These are phyloP conservation scores for Cicer pinnatifidum DNA, from an alignment of 306 rosid species.

Conservation along the genomic window DNA sequence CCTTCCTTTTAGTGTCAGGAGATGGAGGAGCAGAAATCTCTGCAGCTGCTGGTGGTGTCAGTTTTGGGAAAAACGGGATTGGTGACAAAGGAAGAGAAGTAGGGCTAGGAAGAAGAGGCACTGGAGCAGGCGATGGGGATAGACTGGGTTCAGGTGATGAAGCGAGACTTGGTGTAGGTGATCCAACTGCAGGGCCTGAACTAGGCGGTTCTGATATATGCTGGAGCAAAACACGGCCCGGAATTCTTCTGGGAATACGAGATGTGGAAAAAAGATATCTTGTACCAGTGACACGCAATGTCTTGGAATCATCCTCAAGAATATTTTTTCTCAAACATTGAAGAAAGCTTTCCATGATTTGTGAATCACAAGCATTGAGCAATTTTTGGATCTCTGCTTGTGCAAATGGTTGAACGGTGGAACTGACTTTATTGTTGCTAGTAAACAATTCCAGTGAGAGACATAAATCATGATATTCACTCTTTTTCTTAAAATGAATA, in stretches of 20 bases:
- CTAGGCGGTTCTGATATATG: slow-evolving; percentile 51
- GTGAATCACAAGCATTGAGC: slow-evolving; percentile 56
- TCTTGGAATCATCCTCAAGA: slow-evolving; percentile 58
- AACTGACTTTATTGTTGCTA: slow-evolving; percentile 46
- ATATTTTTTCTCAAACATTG: slow-evolving; percentile 64
- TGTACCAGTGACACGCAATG: slow-evolving; percentile 50
- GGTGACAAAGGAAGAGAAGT: slow-evolving; percentile 25
- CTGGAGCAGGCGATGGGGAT: slow-evolving; percentile 38
- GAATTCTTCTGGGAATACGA: slow-evolving; percentile 54
- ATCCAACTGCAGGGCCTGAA: slow-evolving; percentile 43
- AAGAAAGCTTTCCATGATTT: slow-evolving; percentile 59
- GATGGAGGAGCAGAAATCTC: slow-evolving; percentile 43
- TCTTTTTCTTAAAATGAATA: slow-evolving; percentile 54
- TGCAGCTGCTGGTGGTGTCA: slow-evolving; percentile 42
- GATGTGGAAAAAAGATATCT: slow-evolving; percentile 50
- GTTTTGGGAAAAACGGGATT: slow-evolving; percentile 36
- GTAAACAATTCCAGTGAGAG: slow-evolving; percentile 48
- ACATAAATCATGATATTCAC: slow-evolving; percentile 51
- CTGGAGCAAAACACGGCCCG: slow-evolving; percentile 55
- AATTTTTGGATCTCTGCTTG: slow-evolving; percentile 55
- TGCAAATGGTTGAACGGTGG: slow-evolving; percentile 47
- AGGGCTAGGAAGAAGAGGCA: slow-evolving; percentile 29
- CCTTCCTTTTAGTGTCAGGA: slow-evolving; percentile 42
- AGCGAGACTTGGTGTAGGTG: slow-evolving; percentile 44
- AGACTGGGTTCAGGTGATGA: slow-evolving; percentile 42